Conservation (phyloP, 2,329 filamentous ascomycete genomes). For the Alternaria hordeiaustralica region DNA sequence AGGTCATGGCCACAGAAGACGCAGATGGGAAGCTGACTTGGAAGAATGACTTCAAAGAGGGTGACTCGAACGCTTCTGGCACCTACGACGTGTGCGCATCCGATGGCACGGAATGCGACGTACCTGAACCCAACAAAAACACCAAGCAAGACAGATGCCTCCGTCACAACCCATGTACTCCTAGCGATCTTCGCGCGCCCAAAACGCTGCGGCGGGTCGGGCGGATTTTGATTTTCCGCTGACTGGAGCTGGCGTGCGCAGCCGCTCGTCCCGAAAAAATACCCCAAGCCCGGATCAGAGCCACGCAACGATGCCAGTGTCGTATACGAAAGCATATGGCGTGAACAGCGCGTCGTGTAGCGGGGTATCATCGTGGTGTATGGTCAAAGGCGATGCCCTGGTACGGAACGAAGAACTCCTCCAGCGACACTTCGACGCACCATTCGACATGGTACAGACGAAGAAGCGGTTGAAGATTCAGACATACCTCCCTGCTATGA, state of each 20-base stretch:
- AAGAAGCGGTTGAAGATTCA: slow-evolving; percentile 80
- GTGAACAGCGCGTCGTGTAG: slow-evolving; percentile 43
- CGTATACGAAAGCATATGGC: slow-evolving; percentile 40
- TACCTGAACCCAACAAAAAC: neutral
- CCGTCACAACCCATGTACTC: too few relatives aligned
- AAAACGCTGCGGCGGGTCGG: too few relatives aligned
- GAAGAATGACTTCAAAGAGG: neutral
- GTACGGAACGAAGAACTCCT: slow-evolving; percentile 64
- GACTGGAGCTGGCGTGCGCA: too few relatives aligned
- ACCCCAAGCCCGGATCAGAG: slow-evolving; percentile 29
- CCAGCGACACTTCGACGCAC: slow-evolving; percentile 73
- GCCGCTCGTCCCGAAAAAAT: neutral
- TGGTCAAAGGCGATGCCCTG: slow-evolving; percentile 70
- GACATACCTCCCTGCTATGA: slow-evolving; percentile 80
- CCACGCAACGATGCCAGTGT: slow-evolving; percentile 55
- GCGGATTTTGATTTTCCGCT: too few relatives aligned
- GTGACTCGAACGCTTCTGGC: neutral
- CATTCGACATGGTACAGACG: slow-evolving; percentile 80
- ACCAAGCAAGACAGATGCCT: too few relatives aligned
- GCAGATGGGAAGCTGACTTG: neutral
- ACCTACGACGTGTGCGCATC: neutral
- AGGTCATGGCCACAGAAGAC: neutral
- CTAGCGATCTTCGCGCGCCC: too few relatives aligned
- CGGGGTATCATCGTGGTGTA: slow-evolving; percentile 43
- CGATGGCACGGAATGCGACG: neutral